Percentiles rank a stretch among this genome's conserved stretches.
Conservation (phyloP, 805 yeast genomes). For the Candida railenensis region DNA sequence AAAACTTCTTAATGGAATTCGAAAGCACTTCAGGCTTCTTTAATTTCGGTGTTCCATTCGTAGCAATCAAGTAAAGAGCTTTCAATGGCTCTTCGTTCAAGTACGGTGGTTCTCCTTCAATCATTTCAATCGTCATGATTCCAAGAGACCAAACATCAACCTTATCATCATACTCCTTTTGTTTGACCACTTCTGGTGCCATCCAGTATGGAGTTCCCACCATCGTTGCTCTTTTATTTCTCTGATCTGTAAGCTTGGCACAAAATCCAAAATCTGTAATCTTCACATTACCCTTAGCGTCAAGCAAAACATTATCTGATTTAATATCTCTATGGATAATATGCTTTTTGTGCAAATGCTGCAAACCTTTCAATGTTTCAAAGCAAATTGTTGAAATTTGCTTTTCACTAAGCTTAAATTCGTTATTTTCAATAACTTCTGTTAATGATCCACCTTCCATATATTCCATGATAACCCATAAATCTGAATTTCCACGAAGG, state of each 20-base stretch:
- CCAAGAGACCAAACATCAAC: constrained; percentile 85
- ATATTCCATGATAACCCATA: constrained; percentile 98
- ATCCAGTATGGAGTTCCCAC: constrained; percentile 99
- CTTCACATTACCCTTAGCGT: constrained; percentile 84
- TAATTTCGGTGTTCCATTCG: constrained; percentile 78
- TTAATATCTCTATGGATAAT: constrained; percentile 96
- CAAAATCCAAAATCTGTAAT: constrained; percentile 96
- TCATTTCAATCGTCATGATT: constrained; percentile 85
- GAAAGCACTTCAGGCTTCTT: constrained; percentile 69
- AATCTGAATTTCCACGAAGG: constrained; percentile 69
- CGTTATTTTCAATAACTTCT: constrained; percentile 88
- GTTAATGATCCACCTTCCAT: constrained; percentile 99
- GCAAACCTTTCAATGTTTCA: constrained; percentile 83
- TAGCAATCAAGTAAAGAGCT: constrained; percentile 74
- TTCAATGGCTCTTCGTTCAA: constrained; percentile 76
- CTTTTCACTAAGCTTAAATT: constrained; percentile 76
- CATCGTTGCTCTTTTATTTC: constrained; percentile 87
- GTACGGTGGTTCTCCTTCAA: constrained; percentile 83
- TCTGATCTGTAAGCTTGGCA: constrained; percentile 75
- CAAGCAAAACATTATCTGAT: constrained; percentile 85
- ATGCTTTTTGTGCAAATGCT: constrained; percentile 86
- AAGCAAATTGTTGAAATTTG: constrained; percentile 95
- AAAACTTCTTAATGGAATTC: constrained; percentile 75
- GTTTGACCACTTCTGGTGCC: constrained; percentile 86
- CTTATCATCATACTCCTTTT: constrained; percentile 77